These are phyloP conservation scores for Cercospora brassicicola DNA, from an alignment of 2,329 filamentous ascomycete genomes.

Conservation along the genomic window DNA sequence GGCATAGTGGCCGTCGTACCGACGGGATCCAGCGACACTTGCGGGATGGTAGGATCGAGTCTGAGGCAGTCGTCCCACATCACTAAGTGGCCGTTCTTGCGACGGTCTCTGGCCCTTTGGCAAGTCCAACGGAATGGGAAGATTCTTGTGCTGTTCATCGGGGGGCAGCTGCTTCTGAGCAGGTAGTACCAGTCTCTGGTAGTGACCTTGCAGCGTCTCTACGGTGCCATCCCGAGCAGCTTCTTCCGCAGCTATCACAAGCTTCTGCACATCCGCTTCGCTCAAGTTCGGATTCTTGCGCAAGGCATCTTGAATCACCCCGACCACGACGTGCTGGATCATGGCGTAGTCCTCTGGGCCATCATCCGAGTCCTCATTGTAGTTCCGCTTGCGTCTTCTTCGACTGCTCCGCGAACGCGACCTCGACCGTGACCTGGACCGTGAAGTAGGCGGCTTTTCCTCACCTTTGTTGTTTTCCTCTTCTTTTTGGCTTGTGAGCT, in stretches of 20 bases:
- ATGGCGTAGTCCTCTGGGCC: background rate
- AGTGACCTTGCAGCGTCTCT: constrained; percentile 39
- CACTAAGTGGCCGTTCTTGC: constrained; percentile 1
- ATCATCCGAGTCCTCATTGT: constrained; percentile 10
- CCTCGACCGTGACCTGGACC: constrained; percentile 21
- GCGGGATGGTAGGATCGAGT: background rate
- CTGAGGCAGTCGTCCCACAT: background rate
- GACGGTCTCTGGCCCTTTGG: background rate
- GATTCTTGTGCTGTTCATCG: constrained; percentile 4
- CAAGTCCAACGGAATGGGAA: constrained; percentile 9
- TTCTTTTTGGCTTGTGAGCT: constrained; percentile 15
- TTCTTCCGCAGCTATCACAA: constrained; percentile 45
- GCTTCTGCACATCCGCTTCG: constrained; percentile 43
- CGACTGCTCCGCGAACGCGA: constrained; percentile 13
- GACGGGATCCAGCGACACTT: constrained; percentile 3
- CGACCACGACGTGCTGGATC: constrained; percentile 48
- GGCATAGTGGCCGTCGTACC: background rate
- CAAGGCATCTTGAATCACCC: constrained; percentile 47
- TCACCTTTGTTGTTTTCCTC: constrained; percentile 33
- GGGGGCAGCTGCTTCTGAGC: background rate
- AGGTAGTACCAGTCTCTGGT: constrained; percentile 19
- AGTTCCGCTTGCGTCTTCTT: constrained; percentile 4
- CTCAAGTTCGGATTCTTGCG: constrained; percentile 43
- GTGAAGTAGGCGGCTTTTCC: constrained; percentile 21
- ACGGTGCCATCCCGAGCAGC: constrained; percentile 45